Base-by-base conservation (phyloP, 2,329 filamentous ascomycete species). In the Cadophora sp. region DNA sequence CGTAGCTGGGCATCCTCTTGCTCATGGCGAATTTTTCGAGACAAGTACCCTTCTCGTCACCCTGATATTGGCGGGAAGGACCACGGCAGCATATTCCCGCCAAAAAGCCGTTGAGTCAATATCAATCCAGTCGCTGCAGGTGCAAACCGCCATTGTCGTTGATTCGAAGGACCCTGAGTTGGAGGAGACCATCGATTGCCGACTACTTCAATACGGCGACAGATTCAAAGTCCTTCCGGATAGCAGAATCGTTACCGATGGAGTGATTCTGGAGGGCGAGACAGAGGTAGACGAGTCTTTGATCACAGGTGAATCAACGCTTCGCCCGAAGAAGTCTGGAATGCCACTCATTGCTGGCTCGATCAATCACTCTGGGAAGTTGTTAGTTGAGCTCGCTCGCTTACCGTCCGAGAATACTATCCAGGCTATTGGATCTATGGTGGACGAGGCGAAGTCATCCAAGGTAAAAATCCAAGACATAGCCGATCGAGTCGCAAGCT, bases 251-350 rank as follows among this genome's bases (percentile, higher is more conserved):
- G 85, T 87, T 0, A 94, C 92, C 0, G 92, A 96, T 72, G 92
- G 92, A 0, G 85, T 82, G 0, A 85, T 95, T 0, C 69, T 89
- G 0, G 79, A 80, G 1, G 92, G 92, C 0, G 81, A 79, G 0
- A 89, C 87, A 0, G 91, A 92, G 68, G 83, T 93, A 0, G 86
- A 95, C 73, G 92, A 95, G 76, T 92, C 91, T 0, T 92, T 93
- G 87, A 79, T 95, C 9, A 95, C 92, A 0, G 92, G 92, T 0
- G 92, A 96, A 75, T 83, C 86, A 0, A 78, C 79, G 0, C 88
- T 87, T 0, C 84, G 92, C 0, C 81, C 82, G 4, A 94, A 94
- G 75, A 69, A 77, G 0, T 62, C 79, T 0, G 84, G 84, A 0
- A 86, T 84, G 0, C 60, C 73, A 0, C 83, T 94, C 1, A 85